Evolutionary conservation across 225 moss, liverwort and hornwort genomes (phyloP).

Genomic region (Ulota crispa): DNA sequence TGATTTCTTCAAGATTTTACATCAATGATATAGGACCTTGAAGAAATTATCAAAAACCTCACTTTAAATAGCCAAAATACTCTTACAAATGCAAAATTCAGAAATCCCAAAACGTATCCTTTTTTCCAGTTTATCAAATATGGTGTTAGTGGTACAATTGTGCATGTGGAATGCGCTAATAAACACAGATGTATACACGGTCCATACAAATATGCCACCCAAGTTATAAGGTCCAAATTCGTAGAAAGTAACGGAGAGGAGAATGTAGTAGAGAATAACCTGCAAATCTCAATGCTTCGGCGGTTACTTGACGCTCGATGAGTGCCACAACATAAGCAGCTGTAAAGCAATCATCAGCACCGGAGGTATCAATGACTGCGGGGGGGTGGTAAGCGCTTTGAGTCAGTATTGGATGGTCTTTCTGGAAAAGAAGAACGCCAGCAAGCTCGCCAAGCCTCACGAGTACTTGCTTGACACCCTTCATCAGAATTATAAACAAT

Average conservation of each 20-base stretch:
- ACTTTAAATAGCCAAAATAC: too few relatives aligned
- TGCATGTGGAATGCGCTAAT: not conserved
- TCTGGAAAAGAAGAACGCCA: slow-evolving; percentile 52
- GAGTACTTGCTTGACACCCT: slow-evolving; percentile 79
- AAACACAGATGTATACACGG: not conserved
- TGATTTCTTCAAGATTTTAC: too few relatives aligned
- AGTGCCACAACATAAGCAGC: slow-evolving; percentile 75
- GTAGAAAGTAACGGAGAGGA: not conserved
- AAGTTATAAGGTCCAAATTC: not conserved
- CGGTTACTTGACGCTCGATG: slow-evolving; percentile 59
- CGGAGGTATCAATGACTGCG: slow-evolving; percentile 61
- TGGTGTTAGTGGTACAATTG: not conserved
- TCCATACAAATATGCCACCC: not conserved
- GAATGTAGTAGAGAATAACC: slow-evolving; percentile 18
- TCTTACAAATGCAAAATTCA: too few relatives aligned
- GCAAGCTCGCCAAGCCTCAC: slow-evolving; percentile 68
- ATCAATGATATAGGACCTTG: too few relatives aligned
- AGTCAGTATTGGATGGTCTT: slow-evolving; percentile 51
- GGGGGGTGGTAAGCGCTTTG: slow-evolving; percentile 52
- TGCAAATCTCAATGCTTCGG: slow-evolving; percentile 78
- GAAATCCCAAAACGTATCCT: too few relatives aligned
- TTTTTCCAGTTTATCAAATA: too few relatives aligned
- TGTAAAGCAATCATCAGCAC: slow-evolving; percentile 78
- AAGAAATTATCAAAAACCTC: too few relatives aligned
- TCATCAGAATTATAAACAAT: slow-evolving; percentile 10